Percentiles rank a stretch among this genome's conserved stretches.
These are phyloP conservation scores for Annona squamosa DNA, from an alignment of 164 flowering plant genomes.

Conservation along the genomic window DNA sequence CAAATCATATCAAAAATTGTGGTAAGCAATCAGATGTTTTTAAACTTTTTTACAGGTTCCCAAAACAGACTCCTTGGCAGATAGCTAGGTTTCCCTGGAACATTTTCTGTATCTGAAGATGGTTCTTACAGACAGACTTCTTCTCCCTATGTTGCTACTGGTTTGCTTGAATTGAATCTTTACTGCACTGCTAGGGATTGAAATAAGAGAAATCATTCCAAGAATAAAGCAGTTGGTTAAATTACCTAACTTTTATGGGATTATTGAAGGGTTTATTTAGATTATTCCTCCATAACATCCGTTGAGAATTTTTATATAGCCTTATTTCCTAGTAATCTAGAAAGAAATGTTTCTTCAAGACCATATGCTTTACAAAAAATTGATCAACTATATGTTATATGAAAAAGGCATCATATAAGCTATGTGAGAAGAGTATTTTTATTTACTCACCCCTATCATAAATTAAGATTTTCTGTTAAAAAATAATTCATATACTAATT, in stretches of 20 bases:
- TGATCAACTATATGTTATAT: neutral
- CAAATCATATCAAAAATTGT: too few relatives aligned
- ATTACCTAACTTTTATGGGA: neutral
- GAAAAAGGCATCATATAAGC: neutral
- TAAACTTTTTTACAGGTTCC: too few relatives aligned
- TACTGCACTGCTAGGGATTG: neutral
- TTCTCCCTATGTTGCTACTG: too few relatives aligned
- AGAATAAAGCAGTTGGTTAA: neutral
- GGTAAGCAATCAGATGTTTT: too few relatives aligned
- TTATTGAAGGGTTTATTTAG: neutral
- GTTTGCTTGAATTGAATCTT: too few relatives aligned
- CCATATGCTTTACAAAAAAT: neutral
- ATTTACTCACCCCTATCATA: neutral
- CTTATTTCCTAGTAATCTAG: neutral
- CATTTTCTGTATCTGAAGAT: neutral
- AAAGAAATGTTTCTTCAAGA: neutral
- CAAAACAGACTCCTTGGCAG: too few relatives aligned
- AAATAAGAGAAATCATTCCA: neutral
- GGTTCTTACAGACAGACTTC: neutral
- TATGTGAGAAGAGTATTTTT: neutral
- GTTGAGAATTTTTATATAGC: neutral
- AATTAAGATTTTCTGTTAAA: neutral
- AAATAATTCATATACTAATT: too few relatives aligned
- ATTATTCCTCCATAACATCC: neutral
- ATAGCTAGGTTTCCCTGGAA: too few relatives aligned